Evolutionary conservation across 495 filamentous ascomycete genomes (phyloP).

Genomic region (Aspergillus baeticus): DNA sequence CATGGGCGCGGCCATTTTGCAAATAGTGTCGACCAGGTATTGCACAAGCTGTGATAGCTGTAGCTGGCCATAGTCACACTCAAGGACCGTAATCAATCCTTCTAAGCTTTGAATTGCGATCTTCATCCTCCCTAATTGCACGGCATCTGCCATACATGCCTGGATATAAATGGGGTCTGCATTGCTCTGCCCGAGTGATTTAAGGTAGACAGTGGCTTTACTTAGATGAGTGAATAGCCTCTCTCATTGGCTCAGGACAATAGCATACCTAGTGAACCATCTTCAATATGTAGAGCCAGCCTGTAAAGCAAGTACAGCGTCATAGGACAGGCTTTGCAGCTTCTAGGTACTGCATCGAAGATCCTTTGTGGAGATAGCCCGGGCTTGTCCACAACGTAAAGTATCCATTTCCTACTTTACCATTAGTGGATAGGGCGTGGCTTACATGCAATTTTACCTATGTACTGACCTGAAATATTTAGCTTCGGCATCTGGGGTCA

Average conservation of each 20-base stretch:
- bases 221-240: constrained; percentile 11
- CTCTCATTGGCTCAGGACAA: not conserved
- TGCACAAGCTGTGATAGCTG: constrained; percentile 50
- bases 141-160: constrained; percentile 74
- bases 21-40: constrained; percentile 18
- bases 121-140: constrained; percentile 58
- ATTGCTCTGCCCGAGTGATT: constrained; percentile 45
- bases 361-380: constrained; percentile 53
- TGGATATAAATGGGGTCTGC: constrained; percentile 62
- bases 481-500: constrained; percentile 58
- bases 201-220: constrained; percentile 54
- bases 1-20: not conserved
- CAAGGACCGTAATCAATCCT: constrained; percentile 54
- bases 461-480: constrained; percentile 77
- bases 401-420: constrained; percentile 61
- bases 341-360: constrained; percentile 59
- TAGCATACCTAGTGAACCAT: constrained; percentile 51
- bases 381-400: constrained; percentile 59
- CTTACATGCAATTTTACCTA: no score
- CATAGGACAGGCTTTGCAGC: constrained; percentile 54
- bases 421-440: constrained; percentile 13
- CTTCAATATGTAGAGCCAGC: constrained; percentile 58
- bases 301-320: constrained; percentile 76
- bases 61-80: constrained; percentile 46
- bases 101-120: constrained; percentile 59